Evolutionary conservation across 2,329 filamentous ascomycete genomes (phyloP).

Genomic region (Colletotrichum karsti): DNA sequence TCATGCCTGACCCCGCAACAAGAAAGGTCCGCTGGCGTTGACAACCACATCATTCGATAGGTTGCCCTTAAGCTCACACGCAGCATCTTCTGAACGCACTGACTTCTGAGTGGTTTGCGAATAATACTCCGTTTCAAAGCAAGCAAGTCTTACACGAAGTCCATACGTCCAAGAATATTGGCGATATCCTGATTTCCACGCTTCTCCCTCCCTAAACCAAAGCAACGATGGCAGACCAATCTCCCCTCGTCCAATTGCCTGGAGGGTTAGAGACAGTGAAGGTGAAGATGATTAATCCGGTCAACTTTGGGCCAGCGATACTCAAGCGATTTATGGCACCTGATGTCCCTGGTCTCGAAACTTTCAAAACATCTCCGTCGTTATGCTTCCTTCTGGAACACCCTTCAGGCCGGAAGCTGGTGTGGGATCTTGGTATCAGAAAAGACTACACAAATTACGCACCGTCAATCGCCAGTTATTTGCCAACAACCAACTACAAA

Average conservation of each 20-base stretch:
- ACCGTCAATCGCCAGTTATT: conserved; percentile 33
- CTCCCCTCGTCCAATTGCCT: conserved; percentile 22
- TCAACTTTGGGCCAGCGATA: conserved; percentile 48
- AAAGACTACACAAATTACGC: conserved; percentile 39
- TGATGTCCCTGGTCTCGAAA: conserved; percentile 42
- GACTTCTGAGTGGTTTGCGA: too few relatives aligned
- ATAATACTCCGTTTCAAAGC: too few relatives aligned
- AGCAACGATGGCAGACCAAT: too few relatives aligned
- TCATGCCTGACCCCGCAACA: too few relatives aligned
- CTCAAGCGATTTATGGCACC: conserved; percentile 48
- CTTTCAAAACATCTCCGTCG: conserved; percentile 38
- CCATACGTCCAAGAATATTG: too few relatives aligned
- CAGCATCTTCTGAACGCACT: too few relatives aligned
- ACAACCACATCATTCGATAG: too few relatives aligned
- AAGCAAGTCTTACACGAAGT: too few relatives aligned
- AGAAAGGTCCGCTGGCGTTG: too few relatives aligned
- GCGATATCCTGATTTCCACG: too few relatives aligned
- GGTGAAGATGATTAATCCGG: conserved; percentile 46
- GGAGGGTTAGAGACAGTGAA: conserved; percentile 29
- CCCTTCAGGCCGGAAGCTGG: conserved; percentile 35
- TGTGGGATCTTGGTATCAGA: conserved; percentile 40
- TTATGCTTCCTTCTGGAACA: conserved; percentile 41
- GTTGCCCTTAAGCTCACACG: too few relatives aligned
- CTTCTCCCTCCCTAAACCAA: too few relatives aligned
- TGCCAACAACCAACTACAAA: conserved; percentile 37